These are phyloP conservation scores for Scutellaria galericulata DNA, from an alignment of 257 asterid species.

Conservation along the genomic window DNA sequence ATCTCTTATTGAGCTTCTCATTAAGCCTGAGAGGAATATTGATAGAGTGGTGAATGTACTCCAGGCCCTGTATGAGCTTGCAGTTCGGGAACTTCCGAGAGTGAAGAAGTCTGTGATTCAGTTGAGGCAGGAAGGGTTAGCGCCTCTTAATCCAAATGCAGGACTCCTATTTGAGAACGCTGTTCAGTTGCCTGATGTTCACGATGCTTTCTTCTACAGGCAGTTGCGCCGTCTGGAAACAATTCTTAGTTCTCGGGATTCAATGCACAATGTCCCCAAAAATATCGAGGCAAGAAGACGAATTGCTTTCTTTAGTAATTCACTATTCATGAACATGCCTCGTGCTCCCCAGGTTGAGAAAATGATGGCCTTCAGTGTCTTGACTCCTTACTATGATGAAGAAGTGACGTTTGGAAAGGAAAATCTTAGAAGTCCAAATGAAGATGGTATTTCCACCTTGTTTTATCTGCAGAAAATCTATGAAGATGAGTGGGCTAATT, in stretches of 20 bases:
- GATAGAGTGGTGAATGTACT: conserved; percentile 64
- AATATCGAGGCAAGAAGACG: conserved; percentile 80
- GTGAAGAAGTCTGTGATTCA: conserved; percentile 60
- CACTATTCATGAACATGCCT: conserved; percentile 96
- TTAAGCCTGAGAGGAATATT: conserved; percentile 54
- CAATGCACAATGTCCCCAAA: conserved; percentile 78
- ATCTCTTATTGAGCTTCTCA: conserved; percentile 64
- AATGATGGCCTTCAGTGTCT: conserved; percentile 93
- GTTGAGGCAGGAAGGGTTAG: conserved; percentile 78
- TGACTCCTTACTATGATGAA: conserved; percentile 96
- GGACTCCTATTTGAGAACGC: conserved; percentile 73
- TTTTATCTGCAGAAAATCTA: conserved; percentile 87
- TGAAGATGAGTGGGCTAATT: conserved; percentile 87
- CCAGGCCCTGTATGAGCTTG: conserved; percentile 85
- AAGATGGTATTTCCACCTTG: conserved; percentile 84
- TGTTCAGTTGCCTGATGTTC: conserved; percentile 60
- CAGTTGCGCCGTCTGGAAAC: conserved; percentile 80
- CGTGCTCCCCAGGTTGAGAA: conserved; percentile 92
- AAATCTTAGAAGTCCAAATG: conserved; percentile 75
- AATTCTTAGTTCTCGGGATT: conserved; percentile 75
- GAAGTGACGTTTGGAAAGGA: conserved; percentile 88
- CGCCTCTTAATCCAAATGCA: conserved; percentile 41
- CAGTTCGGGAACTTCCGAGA: conserved; percentile 70
- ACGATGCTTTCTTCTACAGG: conserved; percentile 69
- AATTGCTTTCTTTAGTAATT: conserved; percentile 87